Base-by-base conservation (phyloP, 1,284 basidiomycete species). In the Porogramme epimiltina region DNA sequence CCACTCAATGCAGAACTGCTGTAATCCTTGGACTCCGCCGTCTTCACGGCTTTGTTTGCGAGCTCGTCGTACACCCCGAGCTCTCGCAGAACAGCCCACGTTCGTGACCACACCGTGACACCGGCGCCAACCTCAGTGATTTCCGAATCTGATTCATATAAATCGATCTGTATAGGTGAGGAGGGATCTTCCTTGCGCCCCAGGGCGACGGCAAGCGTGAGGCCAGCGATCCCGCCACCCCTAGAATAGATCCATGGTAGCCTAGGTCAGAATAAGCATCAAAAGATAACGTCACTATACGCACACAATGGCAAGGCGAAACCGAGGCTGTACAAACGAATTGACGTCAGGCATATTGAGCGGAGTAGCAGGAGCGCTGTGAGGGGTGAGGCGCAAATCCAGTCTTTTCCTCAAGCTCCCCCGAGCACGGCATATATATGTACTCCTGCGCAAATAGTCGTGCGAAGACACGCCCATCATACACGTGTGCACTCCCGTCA, bases 31-130 rank as follows among this genome's bases (percentile, higher is more conserved):
- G n/a, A n/a, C 34, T 37, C n/a, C 34, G 8, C 50, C 1, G 40
- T 55, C 45, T 58, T 54, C 60, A 65, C 45, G 31, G 66, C 54
- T 62, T 62, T 52, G 49, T 60, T 28, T 31, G 55, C 55, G 1
- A 74, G 58, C 28, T 70, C 64, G 13, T 64, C 63, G 37, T 70
- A 66, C 11, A 74, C 53, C 0, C 70, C 72, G 0, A 74, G 62
- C 11, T 62, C 51, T 49, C 72, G 65, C 54, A 74, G 59, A 20
- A 71, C 62, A 15, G 65, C 63, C 70, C 72, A 73, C 2, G 72
- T 73, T 39, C 71, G 65, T 37, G 71, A 70, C 73, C 71, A 74
- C 9, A 74, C 67, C 0, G 67, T 66, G 16, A 74, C 70, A 1
- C 69, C 72, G 2, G 69, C 67, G 2, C 73, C 73, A 22, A 70